Evolutionary conservation across 2,329 filamentous ascomycete genomes (phyloP), one percentile per base, ranked within the genome.

Genomic region (Lasiodiplodia citricola): DNA sequence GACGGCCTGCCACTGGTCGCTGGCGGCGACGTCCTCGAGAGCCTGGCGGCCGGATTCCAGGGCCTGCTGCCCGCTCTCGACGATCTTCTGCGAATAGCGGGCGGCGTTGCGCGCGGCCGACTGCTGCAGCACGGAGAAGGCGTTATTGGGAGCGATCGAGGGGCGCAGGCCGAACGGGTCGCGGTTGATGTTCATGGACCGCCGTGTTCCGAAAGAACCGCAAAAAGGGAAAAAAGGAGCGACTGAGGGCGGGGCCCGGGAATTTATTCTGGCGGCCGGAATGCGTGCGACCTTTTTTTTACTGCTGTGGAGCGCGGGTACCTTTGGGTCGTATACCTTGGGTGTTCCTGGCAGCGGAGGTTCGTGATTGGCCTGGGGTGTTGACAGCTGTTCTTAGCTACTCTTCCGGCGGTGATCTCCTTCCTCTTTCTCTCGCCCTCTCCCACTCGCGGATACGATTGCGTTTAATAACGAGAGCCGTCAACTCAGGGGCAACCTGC

Each of bases 91-190:
- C 69, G 60, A 58, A 70, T 72, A 66, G 69, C 68, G 66, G 70
- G 51, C 55, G 74, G 71, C 70, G 60, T 75, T 74, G 68, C 74
- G 74, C n/a, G 73, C 70, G 51, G 77, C 75, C 72, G 74, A 72
- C 71, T 72, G 72, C 38, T 79, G 76, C 64, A 79, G 74, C 66
- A 77, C 71, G 25, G 73, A 68, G 65, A 78, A 72, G 66, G 77
- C 75, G 37, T 76, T 66, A 23, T 55, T 73, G 57, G 76, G 68
- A 60, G 76, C 71, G 69, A 71, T 71, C 13, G 73, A 71, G 69
- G 76, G 72, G 73, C 81, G 81, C 71, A 83, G 74, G 73, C 80
- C 81, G 78, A 83, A 83, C 16, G 82, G 80, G 73, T 83, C 82
- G 72, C 82, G 77, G 72, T 78, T 81, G 78, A 67, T 67, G 57